phyloP scores from a whole-genome alignment of 495 filamentous ascomycete species.

The Acidomyces sp. region DNA sequence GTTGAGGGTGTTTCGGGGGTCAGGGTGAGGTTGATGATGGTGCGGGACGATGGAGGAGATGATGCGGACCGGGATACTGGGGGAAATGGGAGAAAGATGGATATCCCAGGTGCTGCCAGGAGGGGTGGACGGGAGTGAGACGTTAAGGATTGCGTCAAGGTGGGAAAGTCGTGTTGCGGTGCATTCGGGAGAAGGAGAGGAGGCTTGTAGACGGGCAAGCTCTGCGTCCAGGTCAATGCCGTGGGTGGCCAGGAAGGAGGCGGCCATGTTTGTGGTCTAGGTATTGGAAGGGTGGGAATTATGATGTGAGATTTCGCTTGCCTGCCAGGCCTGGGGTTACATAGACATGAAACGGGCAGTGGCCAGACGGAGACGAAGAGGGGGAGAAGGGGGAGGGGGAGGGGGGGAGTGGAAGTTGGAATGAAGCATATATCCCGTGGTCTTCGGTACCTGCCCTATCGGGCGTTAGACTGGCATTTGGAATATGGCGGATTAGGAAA shows the following conservation, averaged over 20 bases:
- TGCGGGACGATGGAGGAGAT: slow-evolving; percentile 21
- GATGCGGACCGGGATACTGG: no score
- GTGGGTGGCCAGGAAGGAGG: slow-evolving; percentile 18
- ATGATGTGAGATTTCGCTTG: no score
- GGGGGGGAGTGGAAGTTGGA: no score
- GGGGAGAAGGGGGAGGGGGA: no score
- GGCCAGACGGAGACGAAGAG: no score
- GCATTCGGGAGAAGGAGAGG: background rate
- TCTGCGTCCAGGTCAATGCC: slow-evolving; percentile 24
- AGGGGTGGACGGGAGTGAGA: slow-evolving; percentile 30
- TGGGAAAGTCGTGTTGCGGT: background rate
- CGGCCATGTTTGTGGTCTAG: slow-evolving; percentile 28
- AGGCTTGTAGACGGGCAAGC: slow-evolving; percentile 21
- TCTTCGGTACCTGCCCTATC: no score
- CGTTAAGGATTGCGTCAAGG: slow-evolving; percentile 12
- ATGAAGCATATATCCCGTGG: no score
- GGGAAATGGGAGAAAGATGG: slow-evolving; percentile 26
- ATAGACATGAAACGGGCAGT: no score
- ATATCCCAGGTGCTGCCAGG: slow-evolving; percentile 34
- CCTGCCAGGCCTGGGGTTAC: no score
- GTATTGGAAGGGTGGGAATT: no score
- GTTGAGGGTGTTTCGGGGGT: slow-evolving; percentile 12
- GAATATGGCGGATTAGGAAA: no score
- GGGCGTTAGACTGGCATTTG: no score
- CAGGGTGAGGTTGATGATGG: slow-evolving; percentile 21